A percentile compares a stretch with the other conserved stretches of the same genome.
phyloP scores from a whole-genome alignment of 2,329 filamentous ascomycete species.

The Gliomastix tumulicola region DNA sequence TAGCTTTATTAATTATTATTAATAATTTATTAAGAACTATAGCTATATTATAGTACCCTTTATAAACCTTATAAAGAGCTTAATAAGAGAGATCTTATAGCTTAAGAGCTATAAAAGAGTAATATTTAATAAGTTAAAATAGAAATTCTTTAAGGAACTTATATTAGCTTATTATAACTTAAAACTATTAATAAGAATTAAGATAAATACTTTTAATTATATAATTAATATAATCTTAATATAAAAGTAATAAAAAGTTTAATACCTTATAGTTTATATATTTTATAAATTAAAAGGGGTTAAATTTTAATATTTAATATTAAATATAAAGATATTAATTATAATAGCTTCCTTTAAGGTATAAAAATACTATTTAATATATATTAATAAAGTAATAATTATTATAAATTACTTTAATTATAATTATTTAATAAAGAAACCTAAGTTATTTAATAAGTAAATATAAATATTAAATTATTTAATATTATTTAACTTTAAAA shows the following conservation, averaged over 20 bases:
- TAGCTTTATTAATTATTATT: slow-evolving; percentile 1
- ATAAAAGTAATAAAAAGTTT: slow-evolving; percentile 8
- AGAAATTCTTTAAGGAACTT: slow-evolving; percentile 1
- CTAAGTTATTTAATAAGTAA: background rate
- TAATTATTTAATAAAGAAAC: background rate
- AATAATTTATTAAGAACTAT: slow-evolving; percentile 1
- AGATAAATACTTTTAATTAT: slow-evolving; percentile 6
- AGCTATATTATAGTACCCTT: background rate
- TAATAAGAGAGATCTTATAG: slow-evolving; percentile 2
- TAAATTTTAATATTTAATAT: slow-evolving; percentile 1
- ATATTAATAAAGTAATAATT: background rate
- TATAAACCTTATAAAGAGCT: background rate
- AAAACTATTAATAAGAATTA: slow-evolving; percentile 4
- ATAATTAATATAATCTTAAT: slow-evolving; percentile 11
- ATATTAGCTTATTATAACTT: slow-evolving; percentile 1
- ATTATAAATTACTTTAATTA: slow-evolving; percentile 1
- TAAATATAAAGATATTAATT: slow-evolving; percentile 4
- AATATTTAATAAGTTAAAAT: slow-evolving; percentile 1
- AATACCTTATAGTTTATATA: slow-evolving; percentile 3
- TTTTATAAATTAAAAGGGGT: slow-evolving; percentile 3
- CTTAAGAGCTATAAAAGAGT: slow-evolving; percentile 10
- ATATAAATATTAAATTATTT: slow-evolving; percentile 1
- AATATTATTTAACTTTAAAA: too few species aligned
- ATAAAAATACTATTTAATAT: slow-evolving; percentile 12
- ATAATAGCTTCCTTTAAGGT: slow-evolving; percentile 14